phyloP scores from a whole-genome alignment of 2,329 filamentous ascomycete genomes.

The Diaporthe capsici region DNA sequence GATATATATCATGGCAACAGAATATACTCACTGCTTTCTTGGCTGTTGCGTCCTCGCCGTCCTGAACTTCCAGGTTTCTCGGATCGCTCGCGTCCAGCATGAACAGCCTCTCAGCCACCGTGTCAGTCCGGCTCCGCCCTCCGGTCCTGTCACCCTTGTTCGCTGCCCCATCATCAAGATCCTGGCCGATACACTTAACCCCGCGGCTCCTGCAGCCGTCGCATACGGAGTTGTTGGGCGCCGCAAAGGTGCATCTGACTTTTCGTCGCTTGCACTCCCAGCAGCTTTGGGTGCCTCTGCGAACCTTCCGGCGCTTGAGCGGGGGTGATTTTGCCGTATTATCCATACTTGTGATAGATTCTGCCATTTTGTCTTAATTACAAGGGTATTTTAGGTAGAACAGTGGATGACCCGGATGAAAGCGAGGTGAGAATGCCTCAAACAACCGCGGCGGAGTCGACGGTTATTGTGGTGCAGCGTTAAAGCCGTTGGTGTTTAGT shows the following conservation, averaged over 20 bases:
- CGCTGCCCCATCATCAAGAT: constrained; percentile 53
- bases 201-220: constrained; percentile 58
- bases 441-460: neutral
- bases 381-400: neutral
- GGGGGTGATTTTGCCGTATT: neutral
- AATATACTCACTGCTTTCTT: neutral
- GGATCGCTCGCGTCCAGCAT: constrained; percentile 31
- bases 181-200: constrained; percentile 61
- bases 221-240: constrained; percentile 55
- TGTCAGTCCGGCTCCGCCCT: constrained; percentile 54
- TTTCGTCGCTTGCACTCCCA: constrained; percentile 71
- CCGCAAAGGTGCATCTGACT: constrained; percentile 60
- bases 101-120: constrained; percentile 50
- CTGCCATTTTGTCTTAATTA: neutral
- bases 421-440: neutral
- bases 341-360: too few relatives aligned
- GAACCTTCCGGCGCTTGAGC: constrained; percentile 54
- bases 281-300: constrained; percentile 68
- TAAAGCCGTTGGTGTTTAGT: neutral
- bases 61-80: neutral
- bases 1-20: neutral
- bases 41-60: neutral
- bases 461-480: neutral
- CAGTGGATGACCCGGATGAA: neutral
- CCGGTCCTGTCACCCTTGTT: constrained; percentile 45